Base-by-base conservation (phyloP, 139 green algal species). In the Monoraphidium neglectum region DNA sequence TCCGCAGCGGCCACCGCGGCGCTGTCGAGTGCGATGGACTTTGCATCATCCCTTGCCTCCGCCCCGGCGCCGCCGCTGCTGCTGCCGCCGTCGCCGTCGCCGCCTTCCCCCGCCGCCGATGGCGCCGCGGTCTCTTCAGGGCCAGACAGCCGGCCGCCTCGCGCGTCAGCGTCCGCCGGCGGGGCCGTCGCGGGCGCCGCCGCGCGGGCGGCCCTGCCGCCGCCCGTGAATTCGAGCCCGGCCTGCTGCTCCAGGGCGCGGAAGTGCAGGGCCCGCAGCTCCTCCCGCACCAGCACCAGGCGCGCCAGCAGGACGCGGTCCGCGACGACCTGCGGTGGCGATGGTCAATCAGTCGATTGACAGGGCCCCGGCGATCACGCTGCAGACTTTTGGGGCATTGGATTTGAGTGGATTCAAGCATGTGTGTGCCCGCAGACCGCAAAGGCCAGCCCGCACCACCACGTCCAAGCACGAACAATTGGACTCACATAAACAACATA, bases 211-310 rank as follows among this genome's bases (percentile, higher is more conserved):
- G 43, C 43, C 12, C 43, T 8, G 43, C 43, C 43, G n/a, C 43
- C 43, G 43, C 43, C 56, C 12, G 13, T 30, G 26, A 32, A 63
- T 5, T 6, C 10, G 26, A 5, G n/a, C 56, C 12, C 24, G 12
- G 56, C 26, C 26, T 10, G 12, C 13, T 10, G n/a, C 26, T 63
- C 24, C 56, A 10, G 6, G 26, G 12, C 10, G 56, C 56, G 56
- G 12, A 15, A 10, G 56, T 77, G 68, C 51, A 88, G 28, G 43
- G 61, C 59, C 0, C 83, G 62, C 60, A 90, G 32, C 69, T 90
- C 86, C 79, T 90, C 86, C 0, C 83, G 67, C 40, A 87, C 35
- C 36, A 90, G 72, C 6, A 79, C 78, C 32, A 90, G 76, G 2
- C 83, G 83, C 1, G 86, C 83, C 43, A 90, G 76, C 63, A 90